These are phyloP conservation scores for Dendrobium catenatum DNA, from an alignment of 106 monocot species.

Conservation along the genomic window DNA sequence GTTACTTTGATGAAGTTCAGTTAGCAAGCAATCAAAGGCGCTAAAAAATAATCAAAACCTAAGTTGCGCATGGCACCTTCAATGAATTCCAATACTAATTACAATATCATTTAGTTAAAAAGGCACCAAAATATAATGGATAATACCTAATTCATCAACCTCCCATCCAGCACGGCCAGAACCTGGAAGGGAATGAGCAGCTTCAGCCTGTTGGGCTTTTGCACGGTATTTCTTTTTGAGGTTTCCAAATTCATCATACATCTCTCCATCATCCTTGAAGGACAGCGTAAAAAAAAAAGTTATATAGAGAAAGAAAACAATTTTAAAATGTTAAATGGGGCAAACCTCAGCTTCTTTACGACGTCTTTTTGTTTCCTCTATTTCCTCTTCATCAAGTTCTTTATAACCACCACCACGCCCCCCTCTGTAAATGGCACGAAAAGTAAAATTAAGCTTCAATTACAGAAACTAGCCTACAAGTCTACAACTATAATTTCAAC, in stretches of 20 bases:
- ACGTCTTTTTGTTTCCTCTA: constrained; percentile 85
- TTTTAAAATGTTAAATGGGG: not conserved
- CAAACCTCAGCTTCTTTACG: constrained; percentile 82
- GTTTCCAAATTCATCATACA: constrained; percentile 99
- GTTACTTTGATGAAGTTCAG: not conserved
- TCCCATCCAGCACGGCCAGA: constrained; percentile 98
- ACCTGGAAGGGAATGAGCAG: constrained; percentile 41
- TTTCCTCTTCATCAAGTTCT: constrained; percentile 97
- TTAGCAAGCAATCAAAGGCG: not conserved
- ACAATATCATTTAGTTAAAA: not conserved
- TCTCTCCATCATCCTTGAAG: constrained; percentile 95
- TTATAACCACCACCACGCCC: constrained; percentile 94
- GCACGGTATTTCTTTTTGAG: constrained; percentile 98
- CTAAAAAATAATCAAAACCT: not conserved
- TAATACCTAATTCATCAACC: constrained; percentile 80
- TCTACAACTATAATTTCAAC: not conserved
- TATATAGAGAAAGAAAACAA: not conserved
- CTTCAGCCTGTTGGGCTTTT: constrained; percentile 69
- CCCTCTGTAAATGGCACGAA: constrained; percentile 32
- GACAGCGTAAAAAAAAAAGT: not conserved
- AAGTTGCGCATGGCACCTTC: not conserved
- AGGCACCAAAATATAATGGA: not conserved
- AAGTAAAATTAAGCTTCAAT: constrained; percentile 1
- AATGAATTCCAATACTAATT: not conserved
- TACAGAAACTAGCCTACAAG: not conserved